These are phyloP conservation scores for Medicago lupulina DNA, from an alignment of 306 rosid species.

Conservation along the genomic window DNA sequence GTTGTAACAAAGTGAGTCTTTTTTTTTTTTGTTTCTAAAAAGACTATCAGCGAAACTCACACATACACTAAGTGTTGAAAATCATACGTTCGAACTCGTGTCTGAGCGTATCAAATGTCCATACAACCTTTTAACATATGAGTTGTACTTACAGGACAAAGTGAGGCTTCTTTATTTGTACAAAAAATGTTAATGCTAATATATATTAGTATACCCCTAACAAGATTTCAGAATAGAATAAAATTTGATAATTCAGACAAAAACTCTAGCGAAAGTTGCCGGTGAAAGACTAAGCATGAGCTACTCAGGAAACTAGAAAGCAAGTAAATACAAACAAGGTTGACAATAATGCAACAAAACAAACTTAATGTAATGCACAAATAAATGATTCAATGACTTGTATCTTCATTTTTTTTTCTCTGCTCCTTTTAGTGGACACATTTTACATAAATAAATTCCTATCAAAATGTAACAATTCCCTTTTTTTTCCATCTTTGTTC, in stretches of 20 bases:
- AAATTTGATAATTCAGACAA: not conserved
- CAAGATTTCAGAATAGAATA: slow-evolving; percentile 14
- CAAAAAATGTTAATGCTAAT: not conserved
- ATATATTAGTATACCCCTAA: not conserved
- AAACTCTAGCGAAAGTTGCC: not conserved
- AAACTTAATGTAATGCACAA: slow-evolving; percentile 46
- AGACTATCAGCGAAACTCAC: too few species aligned
- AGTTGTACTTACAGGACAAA: not conserved
- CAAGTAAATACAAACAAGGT: slow-evolving; percentile 5
- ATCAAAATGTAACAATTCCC: slow-evolving; percentile 35
- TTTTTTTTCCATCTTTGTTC: slow-evolving; percentile 31
- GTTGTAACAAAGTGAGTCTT: not conserved
- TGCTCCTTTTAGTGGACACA: not conserved
- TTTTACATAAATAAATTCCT: not conserved
- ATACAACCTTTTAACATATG: too few species aligned
- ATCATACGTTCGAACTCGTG: too few species aligned
- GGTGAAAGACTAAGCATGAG: not conserved
- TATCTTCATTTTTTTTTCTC: slow-evolving; percentile 9
- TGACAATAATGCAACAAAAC: slow-evolving; percentile 19
- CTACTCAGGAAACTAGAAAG: slow-evolving; percentile 13
- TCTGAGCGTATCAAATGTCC: too few species aligned
- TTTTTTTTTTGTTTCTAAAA: too few species aligned
- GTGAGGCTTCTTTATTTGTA: not conserved
- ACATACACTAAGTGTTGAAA: too few species aligned
- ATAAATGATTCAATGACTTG: slow-evolving; percentile 42